Percentiles rank a stretch among this genome's conserved stretches.
Conservation (phyloP, 345 rosid species). For the Eucalyptus pauciflora region DNA sequence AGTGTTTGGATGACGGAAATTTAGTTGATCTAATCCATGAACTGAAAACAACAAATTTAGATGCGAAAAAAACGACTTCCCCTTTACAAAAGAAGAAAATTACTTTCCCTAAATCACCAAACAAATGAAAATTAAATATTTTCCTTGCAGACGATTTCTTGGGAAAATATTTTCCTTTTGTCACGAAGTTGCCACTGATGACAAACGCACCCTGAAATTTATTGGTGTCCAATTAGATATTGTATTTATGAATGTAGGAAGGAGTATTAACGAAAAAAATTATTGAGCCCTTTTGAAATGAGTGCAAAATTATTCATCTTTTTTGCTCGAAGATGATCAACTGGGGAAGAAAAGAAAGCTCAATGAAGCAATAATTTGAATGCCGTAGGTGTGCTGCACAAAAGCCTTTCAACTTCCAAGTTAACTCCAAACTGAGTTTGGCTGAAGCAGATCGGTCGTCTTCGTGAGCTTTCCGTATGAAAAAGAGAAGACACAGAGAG, state of each 20-base stretch:
- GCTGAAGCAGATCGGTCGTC: background rate
- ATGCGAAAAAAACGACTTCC: too few species aligned
- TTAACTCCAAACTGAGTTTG: background rate
- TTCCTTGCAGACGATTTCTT: background rate
- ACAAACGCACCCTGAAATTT: background rate
- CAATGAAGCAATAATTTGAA: background rate
- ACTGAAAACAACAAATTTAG: background rate
- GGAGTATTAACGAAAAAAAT: background rate
- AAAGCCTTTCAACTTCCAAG: background rate
- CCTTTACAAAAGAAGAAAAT: background rate
- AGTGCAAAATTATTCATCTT: background rate
- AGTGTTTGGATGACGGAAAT: background rate
- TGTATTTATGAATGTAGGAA: background rate
- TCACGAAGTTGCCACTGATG: background rate
- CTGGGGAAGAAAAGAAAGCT: background rate
- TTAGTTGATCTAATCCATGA: background rate
- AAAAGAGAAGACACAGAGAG: background rate
- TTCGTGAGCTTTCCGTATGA: background rate
- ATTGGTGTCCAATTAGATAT: background rate
- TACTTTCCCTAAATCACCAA: background rate
- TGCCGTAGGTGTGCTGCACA: background rate
- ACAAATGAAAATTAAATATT: too few species aligned
- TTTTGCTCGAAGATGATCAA: background rate
- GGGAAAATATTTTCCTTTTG: background rate
- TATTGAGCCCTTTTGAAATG: background rate